Conservation (phyloP, 2,329 filamentous ascomycete species). For the Apiospora kogelbergensis region DNA sequence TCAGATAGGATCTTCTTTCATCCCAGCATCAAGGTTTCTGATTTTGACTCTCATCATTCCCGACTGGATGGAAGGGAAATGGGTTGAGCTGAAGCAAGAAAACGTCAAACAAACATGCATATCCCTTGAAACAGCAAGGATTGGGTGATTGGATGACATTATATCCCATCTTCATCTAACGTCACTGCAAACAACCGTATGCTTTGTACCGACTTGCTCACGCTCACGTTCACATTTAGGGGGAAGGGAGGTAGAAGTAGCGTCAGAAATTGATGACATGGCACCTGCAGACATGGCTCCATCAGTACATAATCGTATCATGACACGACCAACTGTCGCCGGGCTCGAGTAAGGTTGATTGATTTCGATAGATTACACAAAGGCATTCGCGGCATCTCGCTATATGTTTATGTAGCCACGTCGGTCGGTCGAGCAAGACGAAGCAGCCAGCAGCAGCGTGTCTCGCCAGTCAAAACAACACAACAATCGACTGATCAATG, state of each 20-base stretch:
- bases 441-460: neutral
- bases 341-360: neutral
- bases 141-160: neutral
- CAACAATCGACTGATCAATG: slow-evolving; percentile 5
- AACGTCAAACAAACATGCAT: slow-evolving; percentile 5
- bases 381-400: neutral
- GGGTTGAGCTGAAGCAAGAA: neutral
- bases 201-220: neutral
- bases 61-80: neutral
- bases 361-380: neutral
- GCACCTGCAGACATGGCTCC: neutral
- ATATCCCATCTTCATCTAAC: neutral
- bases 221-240: neutral
- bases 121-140: slow-evolving; percentile 3
- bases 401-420: neutral
- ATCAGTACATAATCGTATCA: slow-evolving; percentile 5
- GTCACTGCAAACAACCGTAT: neutral
- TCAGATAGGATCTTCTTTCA: too few species aligned
- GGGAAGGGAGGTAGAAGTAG: neutral
- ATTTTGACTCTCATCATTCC: neutral
- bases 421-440: too few species aligned
- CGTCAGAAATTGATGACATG: neutral
- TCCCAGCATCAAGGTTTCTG: neutral
- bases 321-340: neutral
- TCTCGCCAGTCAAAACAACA: neutral